These are phyloP conservation scores for Crucibulum laeve DNA, from an alignment of 768 basidiomycete species.

Conservation along the genomic window DNA sequence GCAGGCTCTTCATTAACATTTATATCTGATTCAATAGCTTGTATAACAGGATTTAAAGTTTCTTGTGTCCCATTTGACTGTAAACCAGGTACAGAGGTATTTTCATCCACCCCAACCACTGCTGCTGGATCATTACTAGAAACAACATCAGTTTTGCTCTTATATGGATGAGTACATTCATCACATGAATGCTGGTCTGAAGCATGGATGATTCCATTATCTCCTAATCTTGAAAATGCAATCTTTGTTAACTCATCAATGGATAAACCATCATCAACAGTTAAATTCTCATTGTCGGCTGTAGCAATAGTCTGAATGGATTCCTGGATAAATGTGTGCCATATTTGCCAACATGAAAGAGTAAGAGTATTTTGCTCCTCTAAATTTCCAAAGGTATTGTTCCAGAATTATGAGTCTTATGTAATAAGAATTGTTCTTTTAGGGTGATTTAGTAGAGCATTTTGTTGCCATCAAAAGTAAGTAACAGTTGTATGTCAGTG, in stretches of 20 bases:
- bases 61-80: neutral
- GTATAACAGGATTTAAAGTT: neutral
- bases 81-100: neutral
- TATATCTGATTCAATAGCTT: neutral
- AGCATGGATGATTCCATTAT: neutral
- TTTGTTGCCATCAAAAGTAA: too few species aligned
- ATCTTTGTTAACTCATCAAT: neutral
- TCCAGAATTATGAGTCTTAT: too few species aligned
- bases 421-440: too few species aligned
- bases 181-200: neutral
- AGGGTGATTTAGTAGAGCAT: too few species aligned
- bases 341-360: neutral
- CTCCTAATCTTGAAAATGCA: neutral
- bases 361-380: too few species aligned
- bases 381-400: too few species aligned
- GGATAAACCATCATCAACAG: neutral
- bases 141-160: neutral
- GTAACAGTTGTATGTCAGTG: too few species aligned
- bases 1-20: neutral
- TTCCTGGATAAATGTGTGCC: slow-evolving; percentile 1
- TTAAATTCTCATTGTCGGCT: neutral
- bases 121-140: neutral
- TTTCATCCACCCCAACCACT: neutral
- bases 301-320: neutral
- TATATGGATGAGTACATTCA: slow-evolving; percentile 1